Conservation (phyloP, 2,329 filamentous ascomycete species). For the Talaromyces amestolkiae region DNA sequence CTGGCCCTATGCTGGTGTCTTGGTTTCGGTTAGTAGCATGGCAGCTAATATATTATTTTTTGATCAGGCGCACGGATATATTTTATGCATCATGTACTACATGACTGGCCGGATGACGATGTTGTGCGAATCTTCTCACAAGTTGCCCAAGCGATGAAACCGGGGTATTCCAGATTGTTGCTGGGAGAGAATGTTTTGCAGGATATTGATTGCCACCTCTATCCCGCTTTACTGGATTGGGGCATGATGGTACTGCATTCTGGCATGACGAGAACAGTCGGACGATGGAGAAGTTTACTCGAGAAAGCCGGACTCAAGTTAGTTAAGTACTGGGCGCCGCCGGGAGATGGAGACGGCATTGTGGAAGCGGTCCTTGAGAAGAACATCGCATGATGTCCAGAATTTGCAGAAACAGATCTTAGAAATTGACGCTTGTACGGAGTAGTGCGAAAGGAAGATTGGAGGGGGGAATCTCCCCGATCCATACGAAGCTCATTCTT, state of each 20-base stretch:
- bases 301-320: constrained; percentile 25
- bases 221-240: constrained; percentile 13
- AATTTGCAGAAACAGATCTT: constrained; percentile 16
- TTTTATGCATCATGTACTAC: constrained; percentile 19
- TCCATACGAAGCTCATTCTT: background rate
- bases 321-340: constrained; percentile 27
- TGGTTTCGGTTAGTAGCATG: background rate
- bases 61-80: constrained; percentile 14
- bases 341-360: constrained; percentile 19
- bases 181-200: constrained; percentile 17
- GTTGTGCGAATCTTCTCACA: constrained; percentile 10
- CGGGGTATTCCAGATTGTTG: constrained; percentile 12
- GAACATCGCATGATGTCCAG: background rate
- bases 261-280: constrained; percentile 18
- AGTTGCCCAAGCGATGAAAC: constrained; percentile 16
- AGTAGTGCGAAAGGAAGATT: background rate
- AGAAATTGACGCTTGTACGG: background rate
- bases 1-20: background rate
- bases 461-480: no score
- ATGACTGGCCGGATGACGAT: constrained; percentile 18
- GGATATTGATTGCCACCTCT: constrained; percentile 14
- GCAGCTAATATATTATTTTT: background rate
- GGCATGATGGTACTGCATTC: constrained; percentile 17
- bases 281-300: constrained; percentile 9
- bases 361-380: constrained; percentile 14